A percentile compares a stretch with the other conserved stretches of the same genome.
Evolutionary conservation across 495 filamentous ascomycete genomes (phyloP).

Genomic region (Trichoderma erinaceum): DNA sequence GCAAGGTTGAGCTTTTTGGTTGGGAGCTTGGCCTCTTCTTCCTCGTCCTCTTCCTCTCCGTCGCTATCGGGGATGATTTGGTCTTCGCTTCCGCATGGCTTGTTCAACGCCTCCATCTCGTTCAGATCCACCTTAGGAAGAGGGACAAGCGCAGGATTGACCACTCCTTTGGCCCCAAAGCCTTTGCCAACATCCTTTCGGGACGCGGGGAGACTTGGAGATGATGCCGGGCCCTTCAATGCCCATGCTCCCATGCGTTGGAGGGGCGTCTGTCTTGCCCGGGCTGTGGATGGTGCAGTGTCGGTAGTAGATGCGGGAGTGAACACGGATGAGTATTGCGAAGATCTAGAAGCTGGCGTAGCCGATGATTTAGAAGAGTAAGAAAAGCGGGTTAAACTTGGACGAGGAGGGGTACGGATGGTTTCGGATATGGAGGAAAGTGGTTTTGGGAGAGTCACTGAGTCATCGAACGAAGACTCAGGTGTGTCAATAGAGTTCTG

Average conservation of each 20-base stretch:
- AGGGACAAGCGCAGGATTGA: conserved; percentile 38
- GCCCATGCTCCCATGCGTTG: conserved; percentile 43
- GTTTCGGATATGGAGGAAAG: background rate
- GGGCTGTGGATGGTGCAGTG: conserved; percentile 26
- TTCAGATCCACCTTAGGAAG: conserved; percentile 36
- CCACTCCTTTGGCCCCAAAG: conserved; percentile 22
- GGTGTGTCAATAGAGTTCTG: background rate
- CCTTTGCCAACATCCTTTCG: conserved; percentile 30
- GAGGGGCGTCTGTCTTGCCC: conserved; percentile 34
- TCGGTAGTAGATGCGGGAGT: conserved; percentile 17
- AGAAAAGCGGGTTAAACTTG: conserved; percentile 21
- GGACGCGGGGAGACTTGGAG: conserved; percentile 37
- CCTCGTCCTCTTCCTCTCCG: conserved; percentile 45
- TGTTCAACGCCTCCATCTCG: conserved; percentile 34
- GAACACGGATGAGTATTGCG: conserved; percentile 25
- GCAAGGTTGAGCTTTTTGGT: conserved; percentile 10
- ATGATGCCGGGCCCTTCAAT: conserved; percentile 19
- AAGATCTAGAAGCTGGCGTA: conserved; percentile 31
- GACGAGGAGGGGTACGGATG: conserved; percentile 22
- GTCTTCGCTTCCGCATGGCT: conserved; percentile 65
- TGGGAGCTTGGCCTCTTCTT: conserved; percentile 13
- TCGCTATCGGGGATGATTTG: conserved; percentile 65
- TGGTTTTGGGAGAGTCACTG: background rate
- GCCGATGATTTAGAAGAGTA: conserved; percentile 26
- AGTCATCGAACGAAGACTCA: background rate